These are phyloP conservation scores for Turritis glabra DNA, from an alignment of 345 rosid species.

Conservation along the genomic window DNA sequence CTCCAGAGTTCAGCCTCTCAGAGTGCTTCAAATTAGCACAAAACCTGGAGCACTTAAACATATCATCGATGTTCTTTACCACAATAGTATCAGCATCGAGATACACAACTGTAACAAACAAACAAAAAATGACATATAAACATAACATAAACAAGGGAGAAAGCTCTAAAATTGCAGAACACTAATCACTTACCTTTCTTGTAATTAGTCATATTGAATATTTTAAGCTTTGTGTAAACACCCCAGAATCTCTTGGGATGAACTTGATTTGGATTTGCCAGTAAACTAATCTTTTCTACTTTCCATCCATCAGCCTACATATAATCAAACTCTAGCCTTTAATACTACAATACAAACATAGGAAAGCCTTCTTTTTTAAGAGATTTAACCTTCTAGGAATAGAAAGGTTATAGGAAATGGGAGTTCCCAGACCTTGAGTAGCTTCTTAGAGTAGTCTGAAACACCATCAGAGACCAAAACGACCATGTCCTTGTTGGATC, in stretches of 20 bases:
- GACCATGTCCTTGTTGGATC: slow-evolving; percentile 79
- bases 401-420: slow-evolving; percentile 17
- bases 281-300: slow-evolving; percentile 79
- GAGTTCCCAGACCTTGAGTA: slow-evolving; percentile 55
- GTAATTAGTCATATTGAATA: slow-evolving; percentile 85
- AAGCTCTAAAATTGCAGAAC: background rate
- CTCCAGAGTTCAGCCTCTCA: slow-evolving; percentile 93
- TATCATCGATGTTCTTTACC: slow-evolving; percentile 82
- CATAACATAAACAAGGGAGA: background rate
- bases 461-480: slow-evolving; percentile 95
- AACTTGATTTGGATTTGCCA: slow-evolving; percentile 85
- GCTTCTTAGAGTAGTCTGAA: slow-evolving; percentile 64
- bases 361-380: slow-evolving; percentile 1
- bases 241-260: slow-evolving; percentile 95
- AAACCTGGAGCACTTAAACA: slow-evolving; percentile 73
- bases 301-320: slow-evolving; percentile 94
- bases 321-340: slow-evolving; percentile 9
- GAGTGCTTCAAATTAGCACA: slow-evolving; percentile 96
- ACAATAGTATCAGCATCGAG: slow-evolving; percentile 97
- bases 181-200: slow-evolving; percentile 56
- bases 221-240: slow-evolving; percentile 90
- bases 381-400: slow-evolving; percentile 1
- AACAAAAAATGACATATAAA: background rate
- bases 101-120: slow-evolving; percentile 65
- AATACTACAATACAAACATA: background rate